These are phyloP conservation scores for Chytriomyces hyalinus DNA, from an alignment of 192 early-diverging fungal species.

Conservation along the genomic window DNA sequence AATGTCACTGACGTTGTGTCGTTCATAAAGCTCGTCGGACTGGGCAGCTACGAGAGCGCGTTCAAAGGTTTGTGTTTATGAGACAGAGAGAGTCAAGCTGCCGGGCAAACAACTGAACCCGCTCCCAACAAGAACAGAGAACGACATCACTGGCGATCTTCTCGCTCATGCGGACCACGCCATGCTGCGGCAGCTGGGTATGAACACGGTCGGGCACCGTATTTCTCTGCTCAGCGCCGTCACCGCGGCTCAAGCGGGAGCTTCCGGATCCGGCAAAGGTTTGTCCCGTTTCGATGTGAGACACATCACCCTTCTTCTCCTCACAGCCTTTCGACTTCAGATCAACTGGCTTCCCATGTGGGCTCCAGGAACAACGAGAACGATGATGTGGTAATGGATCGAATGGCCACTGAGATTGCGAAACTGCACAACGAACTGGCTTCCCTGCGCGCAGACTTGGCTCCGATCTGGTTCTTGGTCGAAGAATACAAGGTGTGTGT, in stretches of 20 bases:
- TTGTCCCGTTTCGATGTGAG: too few species aligned
- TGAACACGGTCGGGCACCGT: slow-evolving; percentile 84
- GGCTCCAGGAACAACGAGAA: too few species aligned
- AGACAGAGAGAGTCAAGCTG: slow-evolving; percentile 2
- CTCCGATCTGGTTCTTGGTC: slow-evolving; percentile 48
- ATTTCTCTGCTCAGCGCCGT: slow-evolving; percentile 89
- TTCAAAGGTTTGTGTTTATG: neutral
- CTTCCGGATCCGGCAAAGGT: too few species aligned
- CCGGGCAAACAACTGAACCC: neutral
- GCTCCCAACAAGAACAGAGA: slow-evolving; percentile 62
- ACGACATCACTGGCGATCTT: slow-evolving; percentile 88
- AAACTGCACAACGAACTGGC: slow-evolving; percentile 29
- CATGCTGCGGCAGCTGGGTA: slow-evolving; percentile 84
- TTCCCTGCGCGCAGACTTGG: slow-evolving; percentile 36
- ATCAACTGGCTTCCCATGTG: too few species aligned
- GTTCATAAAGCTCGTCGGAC: slow-evolving; percentile 26
- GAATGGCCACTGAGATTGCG: slow-evolving; percentile 28
- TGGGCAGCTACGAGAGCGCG: slow-evolving; percentile 16
- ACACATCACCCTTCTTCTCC: too few species aligned
- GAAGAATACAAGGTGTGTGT: slow-evolving; percentile 40
- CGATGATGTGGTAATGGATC: slow-evolving; percentile 64
- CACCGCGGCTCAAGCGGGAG: slow-evolving; percentile 65
- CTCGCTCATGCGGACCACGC: slow-evolving; percentile 89
- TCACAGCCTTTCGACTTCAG: too few species aligned
- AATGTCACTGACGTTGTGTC: slow-evolving; percentile 19